phyloP scores from a whole-genome alignment of 495 filamentous ascomycete genomes.

The Gamarada debralockiae region DNA sequence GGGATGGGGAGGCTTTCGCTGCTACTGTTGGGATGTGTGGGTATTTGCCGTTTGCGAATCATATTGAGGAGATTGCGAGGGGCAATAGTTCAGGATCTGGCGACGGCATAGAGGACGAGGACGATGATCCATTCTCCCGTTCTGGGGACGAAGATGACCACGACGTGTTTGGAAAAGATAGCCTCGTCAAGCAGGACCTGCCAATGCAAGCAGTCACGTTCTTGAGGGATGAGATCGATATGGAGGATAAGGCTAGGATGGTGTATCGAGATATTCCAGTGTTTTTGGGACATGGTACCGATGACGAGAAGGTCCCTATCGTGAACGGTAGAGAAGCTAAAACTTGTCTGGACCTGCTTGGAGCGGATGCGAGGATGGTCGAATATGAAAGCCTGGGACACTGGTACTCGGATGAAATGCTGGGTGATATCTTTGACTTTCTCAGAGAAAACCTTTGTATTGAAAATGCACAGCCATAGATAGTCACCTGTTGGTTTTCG shows the following conservation, averaged over 20 bases:
- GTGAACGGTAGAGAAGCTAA: conserved; percentile 34
- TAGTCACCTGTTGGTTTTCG: too few species aligned
- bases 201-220: conserved; percentile 18
- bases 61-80: conserved; percentile 27
- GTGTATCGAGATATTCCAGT: conserved; percentile 28
- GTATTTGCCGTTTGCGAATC: conserved; percentile 44
- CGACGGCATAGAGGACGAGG: too few species aligned
- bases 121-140: neutral
- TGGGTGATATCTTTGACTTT: conserved; percentile 41
- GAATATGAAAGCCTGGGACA: conserved; percentile 45
- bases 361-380: conserved; percentile 36
- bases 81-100: neutral
- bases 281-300: conserved; percentile 48
- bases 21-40: conserved; percentile 51
- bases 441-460: conserved; percentile 22
- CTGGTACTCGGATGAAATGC: conserved; percentile 48
- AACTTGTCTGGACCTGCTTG: conserved; percentile 29
- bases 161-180: conserved; percentile 13
- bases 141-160: conserved; percentile 11
- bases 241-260: conserved; percentile 4
- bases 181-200: conserved; percentile 23
- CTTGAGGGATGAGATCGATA: conserved; percentile 23
- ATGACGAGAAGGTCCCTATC: conserved; percentile 42
- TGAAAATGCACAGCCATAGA: neutral
- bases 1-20: conserved; percentile 29